Percentiles rank a stretch among this genome's conserved stretches.
Conservation (phyloP, 2,329 filamentous ascomycete genomes). For the Penicillium thymicola region DNA sequence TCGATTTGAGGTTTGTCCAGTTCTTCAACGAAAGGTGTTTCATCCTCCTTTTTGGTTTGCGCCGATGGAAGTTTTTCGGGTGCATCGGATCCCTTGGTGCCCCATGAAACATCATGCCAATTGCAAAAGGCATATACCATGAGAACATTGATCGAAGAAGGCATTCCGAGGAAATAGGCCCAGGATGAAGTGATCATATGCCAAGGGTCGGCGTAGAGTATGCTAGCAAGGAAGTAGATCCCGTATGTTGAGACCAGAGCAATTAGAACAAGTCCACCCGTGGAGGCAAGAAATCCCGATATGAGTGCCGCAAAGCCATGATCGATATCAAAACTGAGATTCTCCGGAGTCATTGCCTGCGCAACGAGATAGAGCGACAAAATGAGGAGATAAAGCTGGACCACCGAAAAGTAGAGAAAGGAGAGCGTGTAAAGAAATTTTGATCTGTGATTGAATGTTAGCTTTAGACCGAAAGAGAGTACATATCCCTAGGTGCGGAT, state of each 20-base stretch:
- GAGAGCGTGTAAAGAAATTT: constrained; percentile 85
- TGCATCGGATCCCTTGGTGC: constrained; percentile 96
- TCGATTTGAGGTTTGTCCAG: constrained; percentile 91
- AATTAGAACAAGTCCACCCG: constrained; percentile 80
- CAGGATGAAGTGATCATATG: constrained; percentile 99
- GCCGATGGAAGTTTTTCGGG: constrained; percentile 84
- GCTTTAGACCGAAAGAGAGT: not conserved
- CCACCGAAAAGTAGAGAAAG: constrained; percentile 76
- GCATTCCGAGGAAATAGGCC: constrained; percentile 84
- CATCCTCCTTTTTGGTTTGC: constrained; percentile 78
- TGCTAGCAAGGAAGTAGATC: constrained; percentile 89
- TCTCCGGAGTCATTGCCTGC: constrained; percentile 61
- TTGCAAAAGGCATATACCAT: constrained; percentile 99
- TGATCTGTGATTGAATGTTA: constrained; percentile 46
- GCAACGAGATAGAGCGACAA: constrained; percentile 69
- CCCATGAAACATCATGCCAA: constrained; percentile 99
- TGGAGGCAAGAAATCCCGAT: constrained; percentile 71
- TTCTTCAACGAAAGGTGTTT: constrained; percentile 85
- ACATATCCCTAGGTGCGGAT: not conserved
- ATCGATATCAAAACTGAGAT: constrained; percentile 68
- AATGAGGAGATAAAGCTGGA: constrained; percentile 55
- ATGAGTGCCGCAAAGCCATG: constrained; percentile 63
- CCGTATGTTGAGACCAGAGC: constrained; percentile 89
- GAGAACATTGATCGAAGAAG: constrained; percentile 95
- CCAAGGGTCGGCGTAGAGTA: constrained; percentile 96